Evolutionary conservation across 192 early-diverging fungal species (phyloP).

Genomic region (Obelidium mucronatum): DNA sequence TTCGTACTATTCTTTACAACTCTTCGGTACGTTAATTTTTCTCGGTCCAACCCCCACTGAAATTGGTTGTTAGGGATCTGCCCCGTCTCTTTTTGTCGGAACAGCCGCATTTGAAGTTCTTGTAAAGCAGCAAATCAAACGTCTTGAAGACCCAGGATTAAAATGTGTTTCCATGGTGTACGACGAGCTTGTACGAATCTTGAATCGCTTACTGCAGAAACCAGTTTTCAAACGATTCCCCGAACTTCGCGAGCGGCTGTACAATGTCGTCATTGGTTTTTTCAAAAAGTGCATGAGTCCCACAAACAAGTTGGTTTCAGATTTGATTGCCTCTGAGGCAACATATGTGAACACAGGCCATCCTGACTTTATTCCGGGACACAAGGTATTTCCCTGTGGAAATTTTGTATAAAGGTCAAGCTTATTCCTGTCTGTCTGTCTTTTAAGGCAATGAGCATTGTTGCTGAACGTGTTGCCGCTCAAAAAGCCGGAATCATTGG

Average conservation of each 20-base stretch:
- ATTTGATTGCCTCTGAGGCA: constrained; percentile 91
- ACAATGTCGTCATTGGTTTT: constrained; percentile 91
- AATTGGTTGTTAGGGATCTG: constrained; percentile 86
- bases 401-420: background rate
- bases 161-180: constrained; percentile 96
- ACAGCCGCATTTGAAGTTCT: constrained; percentile 97
- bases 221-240: constrained; percentile 98
- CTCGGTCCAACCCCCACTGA: background rate
- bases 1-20: constrained; percentile 98
- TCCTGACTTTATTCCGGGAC: constrained; percentile 98
- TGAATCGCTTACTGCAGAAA: constrained; percentile 91
- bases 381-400: constrained; percentile 60
- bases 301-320: constrained; percentile 93
- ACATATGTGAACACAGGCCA: constrained; percentile 99
- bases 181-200: constrained; percentile 96
- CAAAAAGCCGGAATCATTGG: constrained; percentile 52
- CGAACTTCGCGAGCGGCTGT: constrained; percentile 89
- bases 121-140: constrained; percentile 98
- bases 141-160: constrained; percentile 96
- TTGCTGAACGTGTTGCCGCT: constrained; percentile 84
- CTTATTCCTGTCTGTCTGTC: background rate
- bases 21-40: constrained; percentile 76
- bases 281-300: constrained; percentile 90
- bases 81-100: constrained; percentile 97
- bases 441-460: constrained; percentile 79